phyloP scores from a whole-genome alignment of 495 filamentous ascomycete species.

The Penicillium cataractarum region DNA sequence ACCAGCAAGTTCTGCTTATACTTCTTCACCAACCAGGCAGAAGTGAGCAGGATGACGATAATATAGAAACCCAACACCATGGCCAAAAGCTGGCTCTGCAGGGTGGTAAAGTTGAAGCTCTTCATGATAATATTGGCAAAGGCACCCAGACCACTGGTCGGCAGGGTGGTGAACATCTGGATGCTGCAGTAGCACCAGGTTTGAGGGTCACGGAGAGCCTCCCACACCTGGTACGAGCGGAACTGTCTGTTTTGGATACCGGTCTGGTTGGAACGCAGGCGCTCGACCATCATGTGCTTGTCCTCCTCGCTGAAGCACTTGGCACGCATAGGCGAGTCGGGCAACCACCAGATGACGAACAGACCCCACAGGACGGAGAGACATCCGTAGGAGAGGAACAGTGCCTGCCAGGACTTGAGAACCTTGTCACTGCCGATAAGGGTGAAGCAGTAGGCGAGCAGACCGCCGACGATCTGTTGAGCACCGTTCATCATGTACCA shows the following conservation, averaged over 20 bases:
- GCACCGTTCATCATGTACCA: conserved; percentile 75
- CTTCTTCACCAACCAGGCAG: conserved; percentile 66
- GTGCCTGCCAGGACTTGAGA: conserved; percentile 59
- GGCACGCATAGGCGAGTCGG: conserved; percentile 54
- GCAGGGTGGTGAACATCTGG: conserved; percentile 67
- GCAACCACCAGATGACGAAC: conserved; percentile 51
- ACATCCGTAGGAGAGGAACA: conserved; percentile 62
- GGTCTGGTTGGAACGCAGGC: conserved; percentile 53
- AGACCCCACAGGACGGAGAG: conserved; percentile 55
- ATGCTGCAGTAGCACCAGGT: conserved; percentile 54
- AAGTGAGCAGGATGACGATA: conserved; percentile 59
- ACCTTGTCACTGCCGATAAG: conserved; percentile 46
- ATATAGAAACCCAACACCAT: conserved; percentile 76
- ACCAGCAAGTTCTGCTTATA: conserved; percentile 64
- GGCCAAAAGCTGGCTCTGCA: conserved; percentile 53
- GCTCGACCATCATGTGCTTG: conserved; percentile 53
- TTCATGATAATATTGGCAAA: conserved; percentile 66
- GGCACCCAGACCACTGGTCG: conserved; percentile 66
- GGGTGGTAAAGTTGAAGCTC: conserved; percentile 45
- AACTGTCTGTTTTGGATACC: conserved; percentile 59
- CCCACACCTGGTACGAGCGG: conserved; percentile 49
- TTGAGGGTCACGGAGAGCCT: conserved; percentile 48
- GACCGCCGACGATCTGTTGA: conserved; percentile 58
- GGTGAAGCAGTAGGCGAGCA: conserved; percentile 62
- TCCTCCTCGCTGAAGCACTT: conserved; percentile 53